These are phyloP conservation scores for Penstemon barbatus DNA, from an alignment of 257 asterid species.

Conservation along the genomic window DNA sequence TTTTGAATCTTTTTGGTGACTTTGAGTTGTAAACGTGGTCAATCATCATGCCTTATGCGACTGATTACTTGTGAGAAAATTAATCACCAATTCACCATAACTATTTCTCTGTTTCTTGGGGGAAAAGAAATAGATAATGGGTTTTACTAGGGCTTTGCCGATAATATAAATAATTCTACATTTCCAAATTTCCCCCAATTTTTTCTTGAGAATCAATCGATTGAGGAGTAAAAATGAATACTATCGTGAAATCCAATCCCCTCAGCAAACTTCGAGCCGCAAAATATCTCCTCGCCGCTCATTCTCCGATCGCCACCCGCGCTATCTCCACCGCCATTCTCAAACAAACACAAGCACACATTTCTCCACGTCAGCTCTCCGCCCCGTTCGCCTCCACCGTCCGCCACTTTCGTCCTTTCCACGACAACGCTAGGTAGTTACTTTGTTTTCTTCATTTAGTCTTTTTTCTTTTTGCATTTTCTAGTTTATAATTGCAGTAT, in stretches of 20 bases:
- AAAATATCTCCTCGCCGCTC: slow-evolving; percentile 38
- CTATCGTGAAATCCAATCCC: slow-evolving; percentile 41
- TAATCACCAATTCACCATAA: no score
- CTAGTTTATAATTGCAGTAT: not conserved
- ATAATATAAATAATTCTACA: not conserved
- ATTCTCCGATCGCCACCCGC: slow-evolving; percentile 41
- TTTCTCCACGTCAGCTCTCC: slow-evolving; percentile 32
- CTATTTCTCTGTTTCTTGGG: not conserved
- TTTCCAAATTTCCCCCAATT: not conserved
- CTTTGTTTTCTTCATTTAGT: not conserved
- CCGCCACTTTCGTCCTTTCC: slow-evolving; percentile 61
- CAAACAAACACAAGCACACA: slow-evolving; percentile 33
- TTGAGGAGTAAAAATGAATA: slow-evolving; percentile 39
- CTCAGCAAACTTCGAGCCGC: slow-evolving; percentile 44
- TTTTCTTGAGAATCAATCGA: not conserved
- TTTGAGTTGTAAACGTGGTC: no score
- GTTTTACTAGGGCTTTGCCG: not conserved
- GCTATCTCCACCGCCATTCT: slow-evolving; percentile 54
- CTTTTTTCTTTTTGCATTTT: slow-evolving; percentile 2
- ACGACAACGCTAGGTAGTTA: slow-evolving; percentile 58
- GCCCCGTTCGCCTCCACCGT: slow-evolving; percentile 42
- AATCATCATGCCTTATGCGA: no score
- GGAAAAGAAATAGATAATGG: not conserved
- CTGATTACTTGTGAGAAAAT: no score
- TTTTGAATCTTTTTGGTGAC: no score